A percentile compares a stretch with the other conserved stretches of the same genome.
Evolutionary conservation across 2,329 filamentous ascomycete species (phyloP).

Genomic region (Fusarium sp.): DNA sequence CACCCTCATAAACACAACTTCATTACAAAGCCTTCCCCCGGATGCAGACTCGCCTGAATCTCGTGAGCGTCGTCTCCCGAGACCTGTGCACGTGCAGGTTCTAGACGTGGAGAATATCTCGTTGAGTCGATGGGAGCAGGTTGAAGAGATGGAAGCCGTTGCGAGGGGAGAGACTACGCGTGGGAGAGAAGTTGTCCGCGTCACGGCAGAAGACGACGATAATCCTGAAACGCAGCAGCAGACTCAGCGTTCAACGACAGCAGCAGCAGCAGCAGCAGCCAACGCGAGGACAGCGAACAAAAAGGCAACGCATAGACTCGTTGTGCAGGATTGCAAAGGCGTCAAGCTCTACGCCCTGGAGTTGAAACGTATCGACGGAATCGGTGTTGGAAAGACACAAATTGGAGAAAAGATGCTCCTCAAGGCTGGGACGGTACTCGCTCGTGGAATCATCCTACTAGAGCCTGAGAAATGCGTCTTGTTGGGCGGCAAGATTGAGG

Average conservation of each 20-base stretch:
- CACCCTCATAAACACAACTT: constrained; percentile 59
- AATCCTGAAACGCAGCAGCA: constrained; percentile 61
- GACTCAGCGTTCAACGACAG: constrained; percentile 21
- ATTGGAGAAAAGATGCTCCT: constrained; percentile 89
- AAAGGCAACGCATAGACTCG: constrained; percentile 79
- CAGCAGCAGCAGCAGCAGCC: not conserved
- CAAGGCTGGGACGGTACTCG: constrained; percentile 71
- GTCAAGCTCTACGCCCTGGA: constrained; percentile 79
- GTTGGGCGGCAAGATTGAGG: constrained; percentile 89
- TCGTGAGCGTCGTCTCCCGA: constrained; percentile 67
- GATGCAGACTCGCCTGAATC: constrained; percentile 64
- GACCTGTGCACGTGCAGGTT: constrained; percentile 81
- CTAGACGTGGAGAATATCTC: constrained; percentile 88
- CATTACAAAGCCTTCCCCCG: constrained; percentile 61
- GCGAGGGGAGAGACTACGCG: constrained; percentile 79
- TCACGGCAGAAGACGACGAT: constrained; percentile 60
- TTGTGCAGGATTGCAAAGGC: constrained; percentile 84
- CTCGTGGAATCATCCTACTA: constrained; percentile 83
- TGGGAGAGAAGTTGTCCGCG: constrained; percentile 85
- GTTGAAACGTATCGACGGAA: constrained; percentile 71
- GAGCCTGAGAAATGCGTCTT: constrained; percentile 76
- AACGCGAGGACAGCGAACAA: constrained; percentile 44
- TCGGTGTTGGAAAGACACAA: constrained; percentile 72
- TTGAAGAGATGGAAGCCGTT: constrained; percentile 82
- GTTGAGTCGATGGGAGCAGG: constrained; percentile 84